phyloP scores from a whole-genome alignment of 768 basidiomycete genomes.

The Rhodotorula graminis region DNA sequence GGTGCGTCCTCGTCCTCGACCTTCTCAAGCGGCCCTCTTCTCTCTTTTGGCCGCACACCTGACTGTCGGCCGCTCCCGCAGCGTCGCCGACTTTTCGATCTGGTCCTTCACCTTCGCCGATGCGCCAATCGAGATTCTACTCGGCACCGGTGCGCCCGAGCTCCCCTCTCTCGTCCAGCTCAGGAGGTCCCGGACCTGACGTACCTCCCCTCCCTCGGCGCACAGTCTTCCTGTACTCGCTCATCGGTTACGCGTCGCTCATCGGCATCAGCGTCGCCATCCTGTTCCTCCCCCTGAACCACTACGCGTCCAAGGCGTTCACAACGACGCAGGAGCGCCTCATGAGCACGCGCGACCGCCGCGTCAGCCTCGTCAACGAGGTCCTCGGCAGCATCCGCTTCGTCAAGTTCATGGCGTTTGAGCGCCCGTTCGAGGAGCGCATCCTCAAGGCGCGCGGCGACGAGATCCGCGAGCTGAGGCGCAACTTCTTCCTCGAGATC shows the following conservation, averaged over 20 bases:
- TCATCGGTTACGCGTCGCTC: slow-evolving; percentile 41
- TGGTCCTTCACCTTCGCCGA: slow-evolving; percentile 36
- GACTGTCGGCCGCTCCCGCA: not conserved
- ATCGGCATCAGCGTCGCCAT: slow-evolving; percentile 42
- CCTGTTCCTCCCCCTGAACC: slow-evolving; percentile 43
- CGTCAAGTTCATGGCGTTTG: slow-evolving; percentile 42
- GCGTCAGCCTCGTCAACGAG: slow-evolving; percentile 45
- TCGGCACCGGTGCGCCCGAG: slow-evolving; percentile 32
- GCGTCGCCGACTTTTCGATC: slow-evolving; percentile 27
- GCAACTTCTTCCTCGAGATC: slow-evolving; percentile 34
- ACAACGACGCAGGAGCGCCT: slow-evolving; percentile 44
- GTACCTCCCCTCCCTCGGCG: not conserved
- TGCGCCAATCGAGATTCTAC: slow-evolving; percentile 37
- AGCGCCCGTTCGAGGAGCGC: slow-evolving; percentile 37
- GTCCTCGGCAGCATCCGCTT: slow-evolving; percentile 46
- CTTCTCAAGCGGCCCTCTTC: too few relatives aligned
- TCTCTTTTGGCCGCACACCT: not conserved
- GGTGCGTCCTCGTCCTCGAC: not conserved
- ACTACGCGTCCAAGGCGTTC: slow-evolving; percentile 39
- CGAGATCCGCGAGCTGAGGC: slow-evolving; percentile 36
- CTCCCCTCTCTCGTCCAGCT: too few relatives aligned
- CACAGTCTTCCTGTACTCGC: slow-evolving; percentile 37
- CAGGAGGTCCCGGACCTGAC: not conserved
- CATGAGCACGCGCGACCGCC: slow-evolving; percentile 44
- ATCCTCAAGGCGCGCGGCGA: slow-evolving; percentile 35